Evolutionary conservation across 2,329 filamentous ascomycete species (phyloP).

Genomic region (Alternaria alternata): DNA sequence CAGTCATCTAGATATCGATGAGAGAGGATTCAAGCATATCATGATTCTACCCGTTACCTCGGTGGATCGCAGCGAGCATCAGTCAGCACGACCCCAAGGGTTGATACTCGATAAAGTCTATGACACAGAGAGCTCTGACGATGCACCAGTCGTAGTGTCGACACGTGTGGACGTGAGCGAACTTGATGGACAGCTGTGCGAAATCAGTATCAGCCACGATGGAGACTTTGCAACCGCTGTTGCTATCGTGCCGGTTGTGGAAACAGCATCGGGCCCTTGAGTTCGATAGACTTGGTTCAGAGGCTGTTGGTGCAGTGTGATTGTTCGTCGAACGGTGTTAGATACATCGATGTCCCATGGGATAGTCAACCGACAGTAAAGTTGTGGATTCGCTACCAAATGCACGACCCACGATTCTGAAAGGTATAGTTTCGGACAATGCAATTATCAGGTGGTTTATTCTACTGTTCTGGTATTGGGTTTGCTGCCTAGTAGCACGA

Average conservation of each 20-base stretch:
- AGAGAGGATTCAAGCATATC: constrained; percentile 47
- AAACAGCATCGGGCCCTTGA: not conserved
- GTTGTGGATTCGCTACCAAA: not conserved
- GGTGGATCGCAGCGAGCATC: constrained; percentile 6
- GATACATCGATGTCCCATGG: not conserved
- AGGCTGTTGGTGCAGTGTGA: not conserved
- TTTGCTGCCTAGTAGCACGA: not conserved
- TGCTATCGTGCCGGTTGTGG: constrained; percentile 61
- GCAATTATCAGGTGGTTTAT: not conserved
- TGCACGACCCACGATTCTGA: not conserved
- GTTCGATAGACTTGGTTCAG: not conserved
- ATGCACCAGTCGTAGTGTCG: constrained; percentile 5
- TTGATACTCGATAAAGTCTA: constrained; percentile 35
- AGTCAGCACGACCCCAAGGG: constrained; percentile 34
- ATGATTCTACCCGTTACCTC: constrained; percentile 46
- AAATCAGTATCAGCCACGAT: constrained; percentile 87
- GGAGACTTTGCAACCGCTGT: constrained; percentile 79
- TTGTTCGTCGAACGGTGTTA: not conserved
- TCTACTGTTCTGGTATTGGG: not conserved
- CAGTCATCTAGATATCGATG: constrained; percentile 33
- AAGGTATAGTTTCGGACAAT: not conserved
- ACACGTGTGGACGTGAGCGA: constrained; percentile 13
- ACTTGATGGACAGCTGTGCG: constrained; percentile 62
- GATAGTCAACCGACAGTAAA: not conserved
- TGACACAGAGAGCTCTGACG: not conserved